A percentile compares a stretch with the other conserved stretches of the same genome.
phyloP scores from a whole-genome alignment of 1,139 yeast genomes.

The Taiozyma sp. region DNA sequence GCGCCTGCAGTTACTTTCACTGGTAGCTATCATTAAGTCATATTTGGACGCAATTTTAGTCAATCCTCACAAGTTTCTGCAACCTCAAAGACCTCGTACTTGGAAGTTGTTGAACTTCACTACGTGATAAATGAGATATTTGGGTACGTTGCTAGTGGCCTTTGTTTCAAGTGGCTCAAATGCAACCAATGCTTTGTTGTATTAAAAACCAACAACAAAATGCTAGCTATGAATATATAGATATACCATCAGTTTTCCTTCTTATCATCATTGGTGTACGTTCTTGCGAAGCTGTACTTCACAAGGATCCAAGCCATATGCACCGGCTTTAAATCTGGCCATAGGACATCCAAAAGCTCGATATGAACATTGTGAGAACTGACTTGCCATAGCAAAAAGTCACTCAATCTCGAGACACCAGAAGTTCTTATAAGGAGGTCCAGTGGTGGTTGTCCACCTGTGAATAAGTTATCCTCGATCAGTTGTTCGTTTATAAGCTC shows the following conservation, averaged over 20 bases:
- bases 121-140: no score
- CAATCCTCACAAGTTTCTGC: no score
- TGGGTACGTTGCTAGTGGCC: no score
- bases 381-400: constrained; percentile 83
- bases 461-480: constrained; percentile 55
- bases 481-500: constrained; percentile 39
- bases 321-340: constrained; percentile 86
- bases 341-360: constrained; percentile 67
- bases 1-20: no score
- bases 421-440: constrained; percentile 83
- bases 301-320: constrained; percentile 50
- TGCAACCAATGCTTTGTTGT: background rate
- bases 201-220: background rate
- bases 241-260: background rate
- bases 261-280: constrained; percentile 22
- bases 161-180: background rate
- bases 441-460: constrained; percentile 63
- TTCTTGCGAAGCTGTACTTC: constrained; percentile 45
- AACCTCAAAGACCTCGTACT: no score
- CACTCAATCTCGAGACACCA: constrained; percentile 81
- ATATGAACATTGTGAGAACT: constrained; percentile 59
- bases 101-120: no score
- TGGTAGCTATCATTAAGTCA: no score
- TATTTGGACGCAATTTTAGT: no score
- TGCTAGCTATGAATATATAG: background rate